phyloP scores from a whole-genome alignment of 331 rosid species.

The Cydonia oblonga region DNA sequence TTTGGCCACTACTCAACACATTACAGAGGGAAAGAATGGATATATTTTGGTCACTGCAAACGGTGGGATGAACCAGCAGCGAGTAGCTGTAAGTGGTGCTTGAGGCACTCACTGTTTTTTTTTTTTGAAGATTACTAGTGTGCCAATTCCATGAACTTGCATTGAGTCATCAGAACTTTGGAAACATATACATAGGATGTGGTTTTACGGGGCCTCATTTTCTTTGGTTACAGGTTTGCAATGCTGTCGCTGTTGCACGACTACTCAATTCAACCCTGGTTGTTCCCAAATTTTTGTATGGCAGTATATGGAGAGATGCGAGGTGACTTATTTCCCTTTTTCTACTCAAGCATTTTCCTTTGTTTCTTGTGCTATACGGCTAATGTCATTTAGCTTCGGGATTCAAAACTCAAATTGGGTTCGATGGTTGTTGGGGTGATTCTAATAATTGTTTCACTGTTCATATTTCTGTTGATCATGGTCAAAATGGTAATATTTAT shows the following conservation, averaged over 20 bases:
- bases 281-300: slow-evolving; percentile 78
- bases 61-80: slow-evolving; percentile 96
- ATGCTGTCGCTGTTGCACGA: slow-evolving; percentile 72
- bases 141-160: no score
- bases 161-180: background rate
- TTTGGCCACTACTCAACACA: no score
- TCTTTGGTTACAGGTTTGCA: slow-evolving; percentile 64
- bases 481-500: background rate
- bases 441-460: background rate
- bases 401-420: background rate
- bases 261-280: slow-evolving; percentile 76
- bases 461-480: background rate
- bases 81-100: slow-evolving; percentile 81
- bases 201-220: background rate
- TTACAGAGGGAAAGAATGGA: slow-evolving; percentile 69
- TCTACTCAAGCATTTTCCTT: background rate
- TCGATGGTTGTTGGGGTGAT: background rate
- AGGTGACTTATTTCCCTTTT: slow-evolving; percentile 41
- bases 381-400: background rate
- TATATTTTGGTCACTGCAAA: slow-evolving; percentile 87
- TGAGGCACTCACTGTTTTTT: no score
- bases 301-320: slow-evolving; percentile 85
- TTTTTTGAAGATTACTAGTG: no score
- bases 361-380: background rate
- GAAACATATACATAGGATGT: background rate